phyloP scores from a whole-genome alignment of 2,329 filamentous ascomycete species.

The Sclerotinia trifoliorum region DNA sequence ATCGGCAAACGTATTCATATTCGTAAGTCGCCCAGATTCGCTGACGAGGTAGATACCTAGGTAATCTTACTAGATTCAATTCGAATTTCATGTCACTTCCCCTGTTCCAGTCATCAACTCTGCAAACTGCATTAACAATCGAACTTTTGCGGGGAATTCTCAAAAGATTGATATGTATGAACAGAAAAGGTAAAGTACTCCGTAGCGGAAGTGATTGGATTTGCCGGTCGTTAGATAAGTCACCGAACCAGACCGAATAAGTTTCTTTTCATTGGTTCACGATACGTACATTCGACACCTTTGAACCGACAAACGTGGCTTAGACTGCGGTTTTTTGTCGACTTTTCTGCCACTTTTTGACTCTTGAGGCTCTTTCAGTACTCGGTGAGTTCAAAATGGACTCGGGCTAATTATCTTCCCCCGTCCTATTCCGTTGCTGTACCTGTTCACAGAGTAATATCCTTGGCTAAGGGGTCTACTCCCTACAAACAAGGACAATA shows the following conservation, averaged over 20 bases:
- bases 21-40: constrained; percentile 1
- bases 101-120: not conserved
- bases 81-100: not conserved
- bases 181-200: not conserved
- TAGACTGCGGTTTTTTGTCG: not conserved
- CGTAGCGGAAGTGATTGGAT: not conserved
- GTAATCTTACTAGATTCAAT: not conserved
- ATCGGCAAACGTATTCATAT: constrained; percentile 11
- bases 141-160: not conserved
- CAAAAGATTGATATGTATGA: no score
- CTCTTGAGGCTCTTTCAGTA: constrained; percentile 13
- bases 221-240: not conserved
- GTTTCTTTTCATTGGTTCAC: not conserved
- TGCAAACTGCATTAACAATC: not conserved
- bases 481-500: no score
- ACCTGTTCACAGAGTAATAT: no score
- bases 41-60: not conserved
- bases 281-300: not conserved
- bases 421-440: constrained; percentile 13
- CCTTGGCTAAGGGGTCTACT: no score
- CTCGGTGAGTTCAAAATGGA: constrained; percentile 11
- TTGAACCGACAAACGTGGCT: constrained; percentile 1
- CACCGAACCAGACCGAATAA: not conserved
- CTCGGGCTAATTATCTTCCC: not conserved
- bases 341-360: not conserved